A percentile compares a stretch with the other conserved stretches of the same genome.
Evolutionary conservation across 148 eudicot species (phyloP).

Genomic region (Vaccinium macrocarpon): DNA sequence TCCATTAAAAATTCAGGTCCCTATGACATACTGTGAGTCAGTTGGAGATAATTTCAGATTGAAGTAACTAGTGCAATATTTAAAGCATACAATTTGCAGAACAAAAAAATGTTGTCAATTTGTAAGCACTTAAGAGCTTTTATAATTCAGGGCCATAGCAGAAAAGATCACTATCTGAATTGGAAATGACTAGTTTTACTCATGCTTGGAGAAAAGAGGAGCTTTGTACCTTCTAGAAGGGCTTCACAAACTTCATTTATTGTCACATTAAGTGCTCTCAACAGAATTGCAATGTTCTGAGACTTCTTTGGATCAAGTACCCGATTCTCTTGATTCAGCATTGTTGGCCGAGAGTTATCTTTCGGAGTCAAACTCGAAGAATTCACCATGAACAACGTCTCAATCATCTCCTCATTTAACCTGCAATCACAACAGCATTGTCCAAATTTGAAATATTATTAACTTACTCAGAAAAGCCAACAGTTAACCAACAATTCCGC

Average conservation of each 20-base stretch:
- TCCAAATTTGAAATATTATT: neutral
- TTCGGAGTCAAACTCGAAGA: conserved; percentile 34
- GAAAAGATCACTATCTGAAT: neutral
- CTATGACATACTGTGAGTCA: no score
- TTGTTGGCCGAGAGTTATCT: conserved; percentile 32
- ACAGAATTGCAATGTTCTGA: conserved; percentile 66
- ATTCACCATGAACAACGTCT: conserved; percentile 69
- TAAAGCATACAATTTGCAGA: no score
- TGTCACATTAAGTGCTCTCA: conserved; percentile 69
- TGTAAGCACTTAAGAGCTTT: no score
- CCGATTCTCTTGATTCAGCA: conserved; percentile 42
- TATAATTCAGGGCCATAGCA: neutral
- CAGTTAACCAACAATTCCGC: neutral
- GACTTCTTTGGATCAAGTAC: conserved; percentile 74
- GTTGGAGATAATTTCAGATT: no score
- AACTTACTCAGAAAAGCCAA: neutral
- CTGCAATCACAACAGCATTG: conserved; percentile 35
- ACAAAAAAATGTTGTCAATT: no score
- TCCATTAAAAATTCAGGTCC: no score
- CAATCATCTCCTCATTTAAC: conserved; percentile 89
- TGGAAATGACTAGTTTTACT: neutral
- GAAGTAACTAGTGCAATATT: no score
- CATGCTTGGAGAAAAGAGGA: neutral
- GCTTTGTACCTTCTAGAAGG: conserved; percentile 53
- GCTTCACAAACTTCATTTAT: conserved; percentile 69